Conservation (phyloP, 371 early-diverging fungal genomes). For the Entomophthora muscae region DNA sequence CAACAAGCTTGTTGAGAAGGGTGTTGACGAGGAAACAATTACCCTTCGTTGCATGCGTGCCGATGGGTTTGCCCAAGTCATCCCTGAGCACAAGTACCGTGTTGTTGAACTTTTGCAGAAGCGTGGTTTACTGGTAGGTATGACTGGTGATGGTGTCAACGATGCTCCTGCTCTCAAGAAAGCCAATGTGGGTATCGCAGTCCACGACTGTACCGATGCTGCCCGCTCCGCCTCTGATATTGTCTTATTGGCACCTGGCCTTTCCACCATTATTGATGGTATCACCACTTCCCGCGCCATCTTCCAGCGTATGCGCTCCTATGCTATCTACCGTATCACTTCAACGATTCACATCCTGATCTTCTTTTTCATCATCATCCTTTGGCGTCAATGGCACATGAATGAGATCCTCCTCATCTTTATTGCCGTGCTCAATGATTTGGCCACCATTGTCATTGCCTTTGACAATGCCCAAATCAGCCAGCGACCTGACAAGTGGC, state of each 20-base stretch:
- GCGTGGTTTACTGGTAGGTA: constrained; percentile 50
- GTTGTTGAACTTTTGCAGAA: constrained; percentile 73
- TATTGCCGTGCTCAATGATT: constrained; percentile 63
- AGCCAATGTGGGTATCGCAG: constrained; percentile 55
- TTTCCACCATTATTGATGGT: constrained; percentile 74
- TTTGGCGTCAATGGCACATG: constrained; percentile 46
- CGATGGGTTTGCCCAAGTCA: constrained; percentile 91
- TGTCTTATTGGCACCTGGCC: constrained; percentile 64
- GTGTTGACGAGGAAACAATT: constrained; percentile 61
- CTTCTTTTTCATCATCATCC: constrained; percentile 67
- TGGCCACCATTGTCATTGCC: constrained; percentile 69
- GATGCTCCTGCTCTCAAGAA: constrained; percentile 81
- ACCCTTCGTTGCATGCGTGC: constrained; percentile 63
- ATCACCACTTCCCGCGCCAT: constrained; percentile 61
- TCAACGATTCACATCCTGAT: constrained; percentile 74
- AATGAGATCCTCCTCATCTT: constrained; percentile 49
- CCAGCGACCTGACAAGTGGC: constrained; percentile 64
- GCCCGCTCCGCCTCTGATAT: constrained; percentile 82
- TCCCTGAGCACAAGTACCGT: constrained; percentile 90
- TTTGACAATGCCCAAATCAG: constrained; percentile 73
- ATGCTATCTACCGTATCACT: constrained; percentile 74
- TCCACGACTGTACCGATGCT: constrained; percentile 78
- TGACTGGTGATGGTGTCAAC: constrained; percentile 86
- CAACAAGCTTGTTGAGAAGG: constrained; percentile 57
- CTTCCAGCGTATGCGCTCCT: constrained; percentile 80